Conservation (phyloP, 176 grass and related monocot species). For the Oryza longistaminata region DNA sequence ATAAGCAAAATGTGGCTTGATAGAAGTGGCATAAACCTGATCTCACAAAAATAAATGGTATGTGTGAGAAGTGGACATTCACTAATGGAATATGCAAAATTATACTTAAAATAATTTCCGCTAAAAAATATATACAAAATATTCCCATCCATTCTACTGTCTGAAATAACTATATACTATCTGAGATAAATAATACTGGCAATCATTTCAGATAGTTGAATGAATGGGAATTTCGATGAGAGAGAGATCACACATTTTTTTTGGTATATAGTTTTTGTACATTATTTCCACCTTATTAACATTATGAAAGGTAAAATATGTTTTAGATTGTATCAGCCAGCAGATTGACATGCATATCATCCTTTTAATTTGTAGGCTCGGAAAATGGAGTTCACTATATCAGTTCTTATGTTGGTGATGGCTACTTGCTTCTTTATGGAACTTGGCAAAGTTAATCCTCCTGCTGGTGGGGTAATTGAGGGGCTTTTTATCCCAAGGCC, state of each 20-base stretch:
- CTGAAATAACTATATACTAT: background rate
- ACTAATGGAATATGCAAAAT: background rate
- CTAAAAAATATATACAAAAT: too few relatives aligned
- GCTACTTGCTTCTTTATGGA: constrained; percentile 71
- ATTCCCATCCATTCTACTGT: background rate
- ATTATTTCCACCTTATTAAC: background rate
- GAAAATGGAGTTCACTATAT: constrained; percentile 69
- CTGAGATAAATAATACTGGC: too few relatives aligned
- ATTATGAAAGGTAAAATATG: background rate
- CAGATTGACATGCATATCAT: background rate
- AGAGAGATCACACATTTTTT: too few relatives aligned
- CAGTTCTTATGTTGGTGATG: constrained; percentile 59
- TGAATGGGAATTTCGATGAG: too few relatives aligned
- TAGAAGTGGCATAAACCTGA: background rate
- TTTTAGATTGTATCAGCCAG: background rate
- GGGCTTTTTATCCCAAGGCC: constrained; percentile 74
- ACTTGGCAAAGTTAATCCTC: constrained; percentile 57
- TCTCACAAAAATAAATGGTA: background rate
- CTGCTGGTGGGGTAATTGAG: constrained; percentile 47
- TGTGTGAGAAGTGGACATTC: background rate
- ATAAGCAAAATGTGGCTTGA: background rate
- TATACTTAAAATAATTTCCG: background rate
- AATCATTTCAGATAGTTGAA: too few relatives aligned
- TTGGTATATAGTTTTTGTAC: too few relatives aligned
- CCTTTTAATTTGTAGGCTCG: constrained; percentile 41